Percentiles rank a stretch among this genome's conserved stretches.
Evolutionary conservation across 1,139 yeast species (phyloP).

Genomic region (Blastobotrys proliferans): DNA sequence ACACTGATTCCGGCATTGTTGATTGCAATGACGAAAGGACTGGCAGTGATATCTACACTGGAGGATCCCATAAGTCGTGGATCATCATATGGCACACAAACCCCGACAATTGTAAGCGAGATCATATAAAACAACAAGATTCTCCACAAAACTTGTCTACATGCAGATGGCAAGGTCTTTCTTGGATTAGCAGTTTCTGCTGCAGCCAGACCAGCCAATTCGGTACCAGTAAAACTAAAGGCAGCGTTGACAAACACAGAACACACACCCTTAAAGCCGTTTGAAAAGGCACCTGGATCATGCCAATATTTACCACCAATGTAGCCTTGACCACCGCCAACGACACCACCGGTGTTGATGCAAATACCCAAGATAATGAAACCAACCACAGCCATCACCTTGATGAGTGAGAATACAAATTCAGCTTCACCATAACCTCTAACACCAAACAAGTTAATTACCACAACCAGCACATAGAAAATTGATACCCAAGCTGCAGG

Average conservation of each 20-base stretch:
- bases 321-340: slow-evolving; percentile 60
- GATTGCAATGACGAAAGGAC: slow-evolving; percentile 73
- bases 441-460: slow-evolving; percentile 67
- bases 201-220: slow-evolving; percentile 74
- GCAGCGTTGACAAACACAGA: slow-evolving; percentile 82
- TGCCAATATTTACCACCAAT: slow-evolving; percentile 60
- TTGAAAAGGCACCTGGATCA: slow-evolving; percentile 55
- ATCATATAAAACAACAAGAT: slow-evolving; percentile 60
- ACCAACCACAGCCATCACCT: slow-evolving; percentile 60
- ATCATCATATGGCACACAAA: slow-evolving; percentile 63
- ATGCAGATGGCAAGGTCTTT: slow-evolving; percentile 67
- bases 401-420: slow-evolving; percentile 56
- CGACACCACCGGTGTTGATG: slow-evolving; percentile 67
- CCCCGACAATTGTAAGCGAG: slow-evolving; percentile 58
- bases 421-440: slow-evolving; percentile 78
- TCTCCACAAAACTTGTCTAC: slow-evolving; percentile 72
- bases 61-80: slow-evolving; percentile 42
- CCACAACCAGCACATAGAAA: slow-evolving; percentile 53
- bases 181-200: slow-evolving; percentile 55
- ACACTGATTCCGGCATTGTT: slow-evolving; percentile 52
- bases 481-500: slow-evolving; percentile 66
- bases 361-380: slow-evolving; percentile 62
- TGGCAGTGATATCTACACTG: slow-evolving; percentile 53
- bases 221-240: slow-evolving; percentile 83
- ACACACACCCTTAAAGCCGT: slow-evolving; percentile 75